Evolutionary conservation across 495 filamentous ascomycete species (phyloP).

Genomic region (Penicillium nucicola): DNA sequence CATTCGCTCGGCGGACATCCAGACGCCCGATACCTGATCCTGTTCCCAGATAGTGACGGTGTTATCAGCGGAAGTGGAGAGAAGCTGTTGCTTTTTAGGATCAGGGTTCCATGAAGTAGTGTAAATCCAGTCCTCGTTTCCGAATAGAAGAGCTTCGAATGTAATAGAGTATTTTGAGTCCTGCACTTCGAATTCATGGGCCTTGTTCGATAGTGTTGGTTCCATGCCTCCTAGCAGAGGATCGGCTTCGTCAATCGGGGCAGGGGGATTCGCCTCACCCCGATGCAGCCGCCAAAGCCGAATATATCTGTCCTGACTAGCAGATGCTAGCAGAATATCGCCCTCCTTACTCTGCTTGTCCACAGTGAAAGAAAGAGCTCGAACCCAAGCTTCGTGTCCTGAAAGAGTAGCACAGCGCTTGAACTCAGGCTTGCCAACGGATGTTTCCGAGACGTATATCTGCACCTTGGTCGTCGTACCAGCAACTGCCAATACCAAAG

Average conservation of each 20-base stretch:
- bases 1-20: conserved; percentile 78
- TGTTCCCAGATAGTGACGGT: conserved; percentile 90
- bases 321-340: conserved; percentile 84
- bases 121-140: conserved; percentile 98
- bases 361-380: conserved; percentile 71
- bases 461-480: conserved; percentile 79
- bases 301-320: conserved; percentile 96
- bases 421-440: conserved; percentile 47
- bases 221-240: conserved; percentile 60
- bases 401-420: conserved; percentile 72
- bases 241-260: conserved; percentile 39
- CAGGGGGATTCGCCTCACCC: conserved; percentile 45
- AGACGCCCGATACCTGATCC: conserved; percentile 79
- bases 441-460: conserved; percentile 59
- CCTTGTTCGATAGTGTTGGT: conserved; percentile 76
- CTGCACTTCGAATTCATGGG: conserved; percentile 63
- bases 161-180: conserved; percentile 70
- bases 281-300: conserved; percentile 85
- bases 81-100: conserved; percentile 60
- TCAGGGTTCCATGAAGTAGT: conserved; percentile 70
- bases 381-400: conserved; percentile 94
- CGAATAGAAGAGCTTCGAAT: conserved; percentile 91
- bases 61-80: conserved; percentile 93
- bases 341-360: conserved; percentile 53
- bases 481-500: conserved; percentile 69